phyloP scores from a whole-genome alignment of 148 eudicot species.

The Fagopyrum esculentum region DNA sequence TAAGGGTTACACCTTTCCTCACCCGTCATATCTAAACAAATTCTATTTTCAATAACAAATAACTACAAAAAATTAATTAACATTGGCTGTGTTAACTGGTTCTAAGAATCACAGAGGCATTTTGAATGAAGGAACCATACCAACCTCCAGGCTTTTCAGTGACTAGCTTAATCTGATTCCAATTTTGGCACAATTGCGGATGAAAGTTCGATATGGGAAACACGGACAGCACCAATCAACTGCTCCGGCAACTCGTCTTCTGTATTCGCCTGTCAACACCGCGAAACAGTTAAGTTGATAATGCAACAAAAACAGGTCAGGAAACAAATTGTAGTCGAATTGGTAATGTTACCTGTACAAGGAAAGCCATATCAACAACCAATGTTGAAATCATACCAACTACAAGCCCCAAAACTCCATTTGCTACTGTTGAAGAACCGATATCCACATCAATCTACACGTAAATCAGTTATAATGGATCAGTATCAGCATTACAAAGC shows the following conservation, averaged over 20 bases:
- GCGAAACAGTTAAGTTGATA: neutral
- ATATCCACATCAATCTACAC: constrained; percentile 91
- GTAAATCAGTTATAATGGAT: constrained; percentile 12
- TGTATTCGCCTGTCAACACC: constrained; percentile 50
- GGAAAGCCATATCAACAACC: constrained; percentile 99
- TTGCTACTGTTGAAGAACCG: constrained; percentile 98
- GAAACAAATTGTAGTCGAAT: no score
- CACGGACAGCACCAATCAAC: constrained; percentile 83
- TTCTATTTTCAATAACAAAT: no score
- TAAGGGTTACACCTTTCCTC: no score
- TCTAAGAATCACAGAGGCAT: no score
- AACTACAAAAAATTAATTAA: no score
- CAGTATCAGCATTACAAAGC: neutral
- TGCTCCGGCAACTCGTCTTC: constrained; percentile 86
- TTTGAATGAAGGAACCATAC: no score
- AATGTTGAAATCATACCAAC: constrained; percentile 86
- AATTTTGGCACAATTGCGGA: constrained; percentile 80
- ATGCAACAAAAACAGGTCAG: no score
- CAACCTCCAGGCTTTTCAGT: neutral
- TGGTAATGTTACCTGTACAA: constrained; percentile 66
- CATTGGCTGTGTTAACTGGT: no score
- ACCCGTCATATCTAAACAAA: no score
- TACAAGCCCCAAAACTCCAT: constrained; percentile 97
- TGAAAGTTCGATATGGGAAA: constrained; percentile 74
- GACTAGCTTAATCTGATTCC: constrained; percentile 42